Conservation (phyloP, 2,329 filamentous ascomycete species). For the Periconia digitata region DNA sequence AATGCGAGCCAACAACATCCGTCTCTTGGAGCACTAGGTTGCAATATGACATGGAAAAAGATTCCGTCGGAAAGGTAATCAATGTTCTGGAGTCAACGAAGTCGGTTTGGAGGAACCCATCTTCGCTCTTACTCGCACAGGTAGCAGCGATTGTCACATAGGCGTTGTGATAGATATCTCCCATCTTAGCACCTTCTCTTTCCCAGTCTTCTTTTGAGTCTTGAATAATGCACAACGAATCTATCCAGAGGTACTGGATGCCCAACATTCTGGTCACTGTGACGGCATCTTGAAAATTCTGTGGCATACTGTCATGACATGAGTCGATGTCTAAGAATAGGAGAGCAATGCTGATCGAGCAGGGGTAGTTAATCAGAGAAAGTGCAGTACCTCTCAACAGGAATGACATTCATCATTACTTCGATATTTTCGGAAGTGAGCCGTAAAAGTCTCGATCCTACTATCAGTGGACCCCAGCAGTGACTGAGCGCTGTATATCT, state of each 20-base stretch:
- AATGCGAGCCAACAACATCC: too few species aligned
- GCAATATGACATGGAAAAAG: constrained; percentile 11
- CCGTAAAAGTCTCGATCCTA: too few species aligned
- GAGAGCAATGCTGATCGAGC: too few species aligned
- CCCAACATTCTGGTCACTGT: constrained; percentile 13
- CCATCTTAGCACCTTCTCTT: constrained; percentile 13
- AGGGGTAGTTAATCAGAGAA: background rate
- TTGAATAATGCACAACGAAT: constrained; percentile 9
- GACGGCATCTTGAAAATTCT: constrained; percentile 23
- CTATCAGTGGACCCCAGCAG: too few species aligned
- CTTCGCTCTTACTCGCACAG: constrained; percentile 2
- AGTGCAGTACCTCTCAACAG: too few species aligned
- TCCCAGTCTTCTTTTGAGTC: constrained; percentile 12
- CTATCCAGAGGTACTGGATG: constrained; percentile 22
- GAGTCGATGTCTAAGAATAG: too few species aligned
- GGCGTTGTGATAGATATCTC: constrained; percentile 13
- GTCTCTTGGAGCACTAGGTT: constrained; percentile 13
- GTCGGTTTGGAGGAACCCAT: background rate
- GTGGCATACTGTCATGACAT: constrained; percentile 7
- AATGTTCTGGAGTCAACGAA: background rate
- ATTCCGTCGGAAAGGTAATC: background rate
- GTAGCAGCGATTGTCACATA: constrained; percentile 13
- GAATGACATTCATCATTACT: too few species aligned
- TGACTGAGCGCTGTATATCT: too few species aligned
- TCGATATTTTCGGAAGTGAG: too few species aligned